Percentiles rank a stretch among this genome's conserved stretches.
Conservation (phyloP, 306 rosid species). For the Clitoria ternatea region DNA sequence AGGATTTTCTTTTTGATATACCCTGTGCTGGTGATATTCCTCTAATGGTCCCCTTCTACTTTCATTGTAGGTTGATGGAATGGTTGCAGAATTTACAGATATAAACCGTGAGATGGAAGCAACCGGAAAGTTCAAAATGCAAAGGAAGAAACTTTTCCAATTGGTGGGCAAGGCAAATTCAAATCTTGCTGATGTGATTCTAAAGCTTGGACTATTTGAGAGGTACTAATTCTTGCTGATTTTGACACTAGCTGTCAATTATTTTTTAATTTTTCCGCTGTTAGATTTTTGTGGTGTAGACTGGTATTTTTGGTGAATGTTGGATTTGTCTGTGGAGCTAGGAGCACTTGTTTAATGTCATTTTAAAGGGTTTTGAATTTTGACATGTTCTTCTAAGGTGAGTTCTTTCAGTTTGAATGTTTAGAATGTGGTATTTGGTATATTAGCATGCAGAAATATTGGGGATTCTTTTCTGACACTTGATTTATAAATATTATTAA, state of each 20-base stretch:
- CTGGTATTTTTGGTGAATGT: background rate
- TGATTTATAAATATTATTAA: background rate
- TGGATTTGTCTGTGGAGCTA: background rate
- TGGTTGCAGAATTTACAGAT: slow-evolving; percentile 98
- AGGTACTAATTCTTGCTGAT: slow-evolving; percentile 46
- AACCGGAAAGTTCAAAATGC: slow-evolving; percentile 92
- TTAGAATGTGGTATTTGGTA: background rate
- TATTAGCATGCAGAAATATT: background rate
- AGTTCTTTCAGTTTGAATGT: background rate
- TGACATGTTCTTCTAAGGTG: background rate
- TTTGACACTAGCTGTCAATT: background rate
- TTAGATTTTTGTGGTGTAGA: background rate
- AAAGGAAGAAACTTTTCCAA: slow-evolving; percentile 93
- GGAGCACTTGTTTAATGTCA: background rate
- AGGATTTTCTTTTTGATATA: slow-evolving; percentile 14
- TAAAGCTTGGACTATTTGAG: slow-evolving; percentile 96
- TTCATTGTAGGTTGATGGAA: slow-evolving; percentile 81
- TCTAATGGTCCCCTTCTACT: background rate
- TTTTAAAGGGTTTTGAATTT: too few species aligned
- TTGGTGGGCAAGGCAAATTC: slow-evolving; percentile 99
- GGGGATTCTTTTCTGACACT: background rate
- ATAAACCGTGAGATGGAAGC: slow-evolving; percentile 98
- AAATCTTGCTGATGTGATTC: slow-evolving; percentile 95
- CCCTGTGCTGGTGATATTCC: slow-evolving; percentile 3
- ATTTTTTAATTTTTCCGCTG: background rate